A percentile compares a stretch with the other conserved stretches of the same genome.
Evolutionary conservation across 2,329 filamentous ascomycete genomes (phyloP).

Genomic region (Aspergillus latus): DNA sequence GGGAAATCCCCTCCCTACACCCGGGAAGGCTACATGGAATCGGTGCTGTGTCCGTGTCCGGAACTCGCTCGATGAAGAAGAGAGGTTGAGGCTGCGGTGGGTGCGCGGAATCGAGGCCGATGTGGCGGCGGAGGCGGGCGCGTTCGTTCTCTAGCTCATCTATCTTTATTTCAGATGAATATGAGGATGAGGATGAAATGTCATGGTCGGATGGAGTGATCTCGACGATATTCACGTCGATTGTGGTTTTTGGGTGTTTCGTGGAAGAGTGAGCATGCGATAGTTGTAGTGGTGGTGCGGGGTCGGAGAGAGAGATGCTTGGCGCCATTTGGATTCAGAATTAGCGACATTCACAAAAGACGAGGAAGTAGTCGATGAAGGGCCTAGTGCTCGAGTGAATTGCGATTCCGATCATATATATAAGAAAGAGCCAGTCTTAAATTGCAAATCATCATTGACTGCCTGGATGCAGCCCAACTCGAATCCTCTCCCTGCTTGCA

Average conservation of each 20-base stretch:
- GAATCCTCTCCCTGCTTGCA: background rate
- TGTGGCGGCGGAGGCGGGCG: constrained; percentile 3
- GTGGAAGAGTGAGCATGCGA: background rate
- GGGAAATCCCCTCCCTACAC: constrained; percentile 1
- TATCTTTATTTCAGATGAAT: background rate
- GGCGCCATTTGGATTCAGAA: background rate
- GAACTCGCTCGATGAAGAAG: constrained; percentile 12
- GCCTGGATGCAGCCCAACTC: background rate
- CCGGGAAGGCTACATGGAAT: constrained; percentile 5
- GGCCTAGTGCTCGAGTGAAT: too few relatives aligned
- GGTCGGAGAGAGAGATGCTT: background rate
- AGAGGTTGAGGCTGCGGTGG: constrained; percentile 4
- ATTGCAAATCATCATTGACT: background rate
- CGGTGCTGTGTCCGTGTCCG: background rate
- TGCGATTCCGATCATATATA: too few relatives aligned
- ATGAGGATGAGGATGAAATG: background rate
- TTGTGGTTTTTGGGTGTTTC: background rate
- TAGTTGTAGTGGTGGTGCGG: background rate
- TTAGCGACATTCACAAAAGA: too few relatives aligned
- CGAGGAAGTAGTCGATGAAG: too few relatives aligned
- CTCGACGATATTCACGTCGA: background rate
- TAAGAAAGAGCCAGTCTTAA: too few relatives aligned
- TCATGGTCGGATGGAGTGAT: background rate
- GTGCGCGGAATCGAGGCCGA: constrained; percentile 6
- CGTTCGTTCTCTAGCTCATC: background rate